A percentile compares a stretch with the other conserved stretches of the same genome.
These are phyloP conservation scores for Hibiscus syriacus DNA, from an alignment of 345 rosid species.

Conservation along the genomic window DNA sequence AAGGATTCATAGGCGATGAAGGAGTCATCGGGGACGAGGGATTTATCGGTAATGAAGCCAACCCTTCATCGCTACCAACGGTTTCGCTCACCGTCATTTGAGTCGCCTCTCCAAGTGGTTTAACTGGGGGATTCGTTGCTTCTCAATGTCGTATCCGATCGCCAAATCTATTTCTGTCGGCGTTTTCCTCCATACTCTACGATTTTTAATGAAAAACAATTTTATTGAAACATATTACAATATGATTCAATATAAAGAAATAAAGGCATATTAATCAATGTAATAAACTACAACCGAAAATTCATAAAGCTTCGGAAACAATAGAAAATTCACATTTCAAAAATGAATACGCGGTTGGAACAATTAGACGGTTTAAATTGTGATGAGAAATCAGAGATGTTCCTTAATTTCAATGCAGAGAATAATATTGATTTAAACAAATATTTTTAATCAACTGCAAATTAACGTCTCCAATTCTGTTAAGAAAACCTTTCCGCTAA, in stretches of 20 bases:
- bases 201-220: neutral
- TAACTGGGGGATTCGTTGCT: neutral
- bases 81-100: conserved; percentile 6
- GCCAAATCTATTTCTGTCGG: neutral
- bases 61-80: neutral
- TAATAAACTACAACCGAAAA: neutral
- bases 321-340: neutral
- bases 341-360: neutral
- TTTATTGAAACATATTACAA: neutral
- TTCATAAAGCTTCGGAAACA: neutral
- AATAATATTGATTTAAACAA: neutral
- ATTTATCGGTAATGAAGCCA: conserved; percentile 1
- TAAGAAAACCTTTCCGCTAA: neutral
- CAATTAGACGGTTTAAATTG: neutral
- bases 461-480: neutral
- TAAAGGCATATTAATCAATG: neutral
- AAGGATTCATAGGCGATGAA: neutral
- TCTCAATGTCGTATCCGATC: neutral
- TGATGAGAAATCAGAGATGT: neutral
- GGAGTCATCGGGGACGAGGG: too few species aligned
- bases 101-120: neutral
- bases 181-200: conserved; percentile 2
- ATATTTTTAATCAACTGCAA: neutral
- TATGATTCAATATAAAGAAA: neutral
- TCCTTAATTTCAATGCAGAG: neutral